Evolutionary conservation across 371 early-diverging fungal species (phyloP).

Genomic region (Dinochytrium kinnereticum): DNA sequence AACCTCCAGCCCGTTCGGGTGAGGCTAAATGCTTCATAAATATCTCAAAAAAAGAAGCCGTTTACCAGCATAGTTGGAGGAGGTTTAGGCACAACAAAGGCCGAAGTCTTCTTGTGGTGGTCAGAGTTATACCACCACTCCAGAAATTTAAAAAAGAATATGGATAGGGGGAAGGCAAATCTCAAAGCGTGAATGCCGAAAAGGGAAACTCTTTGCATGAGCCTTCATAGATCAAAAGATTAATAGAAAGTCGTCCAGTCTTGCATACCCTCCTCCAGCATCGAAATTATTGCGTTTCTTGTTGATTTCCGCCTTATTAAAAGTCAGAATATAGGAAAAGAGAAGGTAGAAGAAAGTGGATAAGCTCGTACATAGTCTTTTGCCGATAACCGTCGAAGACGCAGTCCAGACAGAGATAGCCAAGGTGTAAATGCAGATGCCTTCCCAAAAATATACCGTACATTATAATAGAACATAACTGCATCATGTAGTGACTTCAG

Average conservation of each 20-base stretch:
- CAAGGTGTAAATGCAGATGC: constrained; percentile 82
- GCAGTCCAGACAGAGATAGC: constrained; percentile 74
- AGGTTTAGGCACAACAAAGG: constrained; percentile 64
- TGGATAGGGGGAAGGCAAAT: constrained; percentile 80
- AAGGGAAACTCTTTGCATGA: no score
- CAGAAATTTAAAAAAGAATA: constrained; percentile 90
- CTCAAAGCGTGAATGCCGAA: constrained; percentile 48
- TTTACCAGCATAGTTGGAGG: constrained; percentile 66
- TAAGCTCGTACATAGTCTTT: constrained; percentile 71
- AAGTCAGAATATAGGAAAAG: background rate
- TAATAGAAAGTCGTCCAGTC: no score
- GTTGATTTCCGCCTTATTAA: background rate
- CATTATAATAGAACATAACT: constrained; percentile 65
- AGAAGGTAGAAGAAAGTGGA: background rate
- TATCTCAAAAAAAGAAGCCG: background rate
- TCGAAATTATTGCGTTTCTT: background rate
- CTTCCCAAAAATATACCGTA: constrained; percentile 82
- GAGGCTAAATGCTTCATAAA: constrained; percentile 56
- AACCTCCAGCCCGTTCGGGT: constrained; percentile 74
- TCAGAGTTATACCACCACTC: constrained; percentile 95
- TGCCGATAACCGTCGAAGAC: constrained; percentile 77
- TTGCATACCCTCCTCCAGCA: no score
- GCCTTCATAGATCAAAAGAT: no score
- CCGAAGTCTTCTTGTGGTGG: constrained; percentile 40
- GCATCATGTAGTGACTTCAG: constrained; percentile 50